phyloP scores from a whole-genome alignment of 164 flowering plant genomes.

The Annona cherimola region DNA sequence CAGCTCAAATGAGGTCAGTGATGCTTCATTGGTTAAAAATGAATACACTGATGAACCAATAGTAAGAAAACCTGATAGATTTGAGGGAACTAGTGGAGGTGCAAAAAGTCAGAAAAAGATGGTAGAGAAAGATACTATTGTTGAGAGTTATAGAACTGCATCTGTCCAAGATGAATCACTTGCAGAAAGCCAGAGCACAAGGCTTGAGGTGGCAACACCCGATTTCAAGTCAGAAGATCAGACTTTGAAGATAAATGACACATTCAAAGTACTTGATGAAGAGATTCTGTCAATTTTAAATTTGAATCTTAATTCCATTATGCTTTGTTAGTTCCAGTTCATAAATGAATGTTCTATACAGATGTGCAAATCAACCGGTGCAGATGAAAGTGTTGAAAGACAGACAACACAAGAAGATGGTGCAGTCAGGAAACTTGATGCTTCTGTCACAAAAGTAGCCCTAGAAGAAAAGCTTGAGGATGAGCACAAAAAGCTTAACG shows the following conservation, averaged over 20 bases:
- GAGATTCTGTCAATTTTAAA: neutral
- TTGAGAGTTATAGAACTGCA: neutral
- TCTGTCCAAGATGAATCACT: neutral
- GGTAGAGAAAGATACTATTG: too few species aligned
- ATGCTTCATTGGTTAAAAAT: too few species aligned
- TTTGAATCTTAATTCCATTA: too few species aligned
- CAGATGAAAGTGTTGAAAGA: neutral
- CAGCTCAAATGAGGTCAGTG: too few species aligned
- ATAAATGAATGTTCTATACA: too few species aligned
- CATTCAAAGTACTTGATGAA: neutral
- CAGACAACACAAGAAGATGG: neutral
- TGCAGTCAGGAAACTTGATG: neutral
- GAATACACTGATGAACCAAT: too few species aligned
- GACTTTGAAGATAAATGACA: neutral
- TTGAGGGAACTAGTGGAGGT: too few species aligned
- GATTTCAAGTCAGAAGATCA: neutral
- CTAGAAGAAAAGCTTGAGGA: conserved; percentile 4
- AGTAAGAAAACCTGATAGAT: too few species aligned
- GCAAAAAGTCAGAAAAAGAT: too few species aligned
- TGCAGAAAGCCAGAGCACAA: conserved; percentile 3
- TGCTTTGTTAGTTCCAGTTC: too few species aligned
- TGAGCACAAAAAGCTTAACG: conserved; percentile 2
- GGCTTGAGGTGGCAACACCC: neutral
- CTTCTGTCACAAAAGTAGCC: neutral
- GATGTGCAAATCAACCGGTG: too few species aligned